A percentile compares a stretch with the other conserved stretches of the same genome.
Evolutionary conservation across 2,329 filamentous ascomycete genomes (phyloP).

Genomic region (Calonectria crousiana): DNA sequence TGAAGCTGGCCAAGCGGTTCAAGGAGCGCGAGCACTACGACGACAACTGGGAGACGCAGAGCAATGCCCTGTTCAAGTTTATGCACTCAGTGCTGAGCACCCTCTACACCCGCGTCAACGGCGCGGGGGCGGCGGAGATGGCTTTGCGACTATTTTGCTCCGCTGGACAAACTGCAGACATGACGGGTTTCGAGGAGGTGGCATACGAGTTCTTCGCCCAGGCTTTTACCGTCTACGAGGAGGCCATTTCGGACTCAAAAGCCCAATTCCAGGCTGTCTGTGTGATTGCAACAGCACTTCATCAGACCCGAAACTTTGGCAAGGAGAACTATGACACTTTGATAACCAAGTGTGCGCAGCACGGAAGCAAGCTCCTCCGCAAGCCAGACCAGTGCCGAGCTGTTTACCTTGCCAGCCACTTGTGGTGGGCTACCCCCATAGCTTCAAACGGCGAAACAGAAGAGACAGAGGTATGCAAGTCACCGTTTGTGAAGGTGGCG

Average conservation of each 20-base stretch:
- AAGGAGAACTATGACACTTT: conserved; percentile 99
- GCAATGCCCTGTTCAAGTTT: conserved; percentile 91
- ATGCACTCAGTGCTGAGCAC: conserved; percentile 90
- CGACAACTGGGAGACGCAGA: conserved; percentile 73
- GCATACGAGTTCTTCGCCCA: conserved; percentile 99
- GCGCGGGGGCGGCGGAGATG: conserved; percentile 84
- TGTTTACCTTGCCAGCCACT: conserved; percentile 94
- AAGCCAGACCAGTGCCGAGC: conserved; percentile 98
- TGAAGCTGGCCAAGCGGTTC: conserved; percentile 89
- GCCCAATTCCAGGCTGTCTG: conserved; percentile 99
- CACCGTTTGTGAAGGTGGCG: background rate
- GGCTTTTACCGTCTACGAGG: conserved; percentile 97
- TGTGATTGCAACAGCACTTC: conserved; percentile 89
- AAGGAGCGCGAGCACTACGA: conserved; percentile 90
- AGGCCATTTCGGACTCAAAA: conserved; percentile 93
- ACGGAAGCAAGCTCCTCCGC: conserved; percentile 95
- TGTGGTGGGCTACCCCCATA: conserved; percentile 97
- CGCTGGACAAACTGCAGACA: conserved; percentile 92
- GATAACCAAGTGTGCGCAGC: conserved; percentile 96
- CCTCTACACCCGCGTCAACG: conserved; percentile 86
- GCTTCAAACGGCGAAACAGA: conserved; percentile 83
- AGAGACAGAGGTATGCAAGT: conserved; percentile 75
- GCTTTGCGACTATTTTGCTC: conserved; percentile 90
- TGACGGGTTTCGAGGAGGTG: conserved; percentile 93
- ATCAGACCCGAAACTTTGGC: conserved; percentile 89